These are phyloP conservation scores for Acanthamoeba sp. DNA, from an alignment of 208 protist species.

Conservation along the genomic window DNA sequence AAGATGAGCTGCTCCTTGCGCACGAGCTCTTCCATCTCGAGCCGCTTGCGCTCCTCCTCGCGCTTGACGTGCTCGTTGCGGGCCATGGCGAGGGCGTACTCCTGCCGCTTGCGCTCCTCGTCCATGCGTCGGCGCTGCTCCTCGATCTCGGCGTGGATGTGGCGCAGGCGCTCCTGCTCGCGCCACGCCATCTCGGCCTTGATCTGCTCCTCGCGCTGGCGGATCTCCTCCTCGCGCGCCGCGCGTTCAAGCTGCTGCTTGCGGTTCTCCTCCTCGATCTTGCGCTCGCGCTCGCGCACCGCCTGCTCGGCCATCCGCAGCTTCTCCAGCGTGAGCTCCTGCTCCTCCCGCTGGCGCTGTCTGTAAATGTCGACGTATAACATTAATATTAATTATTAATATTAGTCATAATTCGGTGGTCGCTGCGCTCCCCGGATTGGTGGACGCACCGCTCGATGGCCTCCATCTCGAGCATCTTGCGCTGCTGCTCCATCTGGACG, in stretches of 20 bases:
- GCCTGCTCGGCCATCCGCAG: background rate
- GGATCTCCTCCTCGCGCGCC: slow-evolving; percentile 11
- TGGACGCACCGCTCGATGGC: background rate
- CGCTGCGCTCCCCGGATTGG: background rate
- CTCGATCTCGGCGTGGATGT: slow-evolving; percentile 27
- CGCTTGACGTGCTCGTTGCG: slow-evolving; percentile 10
- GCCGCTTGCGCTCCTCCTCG: slow-evolving; percentile 25
- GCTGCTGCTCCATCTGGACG: slow-evolving; percentile 39
- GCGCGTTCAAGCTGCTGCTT: background rate
- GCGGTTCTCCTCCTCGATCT: background rate
- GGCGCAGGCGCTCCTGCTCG: slow-evolving; percentile 27
- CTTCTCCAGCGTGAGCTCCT: slow-evolving; percentile 14
- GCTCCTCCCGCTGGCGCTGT: slow-evolving; percentile 9
- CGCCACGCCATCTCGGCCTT: slow-evolving; percentile 19
- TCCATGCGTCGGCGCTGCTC: slow-evolving; percentile 6
- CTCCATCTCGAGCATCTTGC: slow-evolving; percentile 21
- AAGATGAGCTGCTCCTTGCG: slow-evolving; percentile 39
- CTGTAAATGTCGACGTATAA: background rate
- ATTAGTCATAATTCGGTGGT: background rate
- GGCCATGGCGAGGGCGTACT: slow-evolving; percentile 34
- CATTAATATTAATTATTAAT: too few species aligned
- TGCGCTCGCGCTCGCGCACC: slow-evolving; percentile 27
- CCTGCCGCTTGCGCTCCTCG: slow-evolving; percentile 16
- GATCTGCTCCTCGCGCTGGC: slow-evolving; percentile 30
- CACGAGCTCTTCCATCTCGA: slow-evolving; percentile 1